Evolutionary conservation across 495 filamentous ascomycete species (phyloP), one percentile per base, ranked within the genome.

Genomic region (Alectoria sarmentosa): DNA sequence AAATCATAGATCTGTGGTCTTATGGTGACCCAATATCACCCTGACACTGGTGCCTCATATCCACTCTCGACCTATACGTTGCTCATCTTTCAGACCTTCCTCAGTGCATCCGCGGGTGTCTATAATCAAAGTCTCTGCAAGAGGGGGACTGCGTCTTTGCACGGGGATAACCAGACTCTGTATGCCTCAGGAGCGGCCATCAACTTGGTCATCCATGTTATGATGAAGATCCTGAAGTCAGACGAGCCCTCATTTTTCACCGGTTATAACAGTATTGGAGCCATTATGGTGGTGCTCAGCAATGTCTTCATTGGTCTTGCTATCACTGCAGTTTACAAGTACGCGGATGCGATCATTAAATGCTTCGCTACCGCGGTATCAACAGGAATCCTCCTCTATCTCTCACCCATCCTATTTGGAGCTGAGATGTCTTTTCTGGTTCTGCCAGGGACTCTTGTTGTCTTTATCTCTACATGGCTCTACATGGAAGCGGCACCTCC

Each of bases 231-330:
- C 4, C 26, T 71, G 38, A 71, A 70, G 54, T 23, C 65, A 1
- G 68, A 71, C 48, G 69, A 71, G 44, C 69, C 69, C 0, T 61
- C 69, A 13, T 70, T 71, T 52, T 71, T 71, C 59, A 49, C 55
- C 41, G 71, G 71, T 9, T 70, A 70, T 49, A 44, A 54, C 41
- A 72, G 64, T 63, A 49, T 65, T 14, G 67, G 62, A n/a, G 70
- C 71, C 30, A 42, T 69, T 54, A 63, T 73, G 56, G 67, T 73
- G 13, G 63, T 73, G 23, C 37, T 72, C 3, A 68, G 65, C 54
- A 73, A 72, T 41, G 70, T 73, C 30, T 72, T 72, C 54, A 69
- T 72, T 55, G 70, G 70, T 42, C 65, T 72, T 14, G 70, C 70
- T 19, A 72, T 71, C 39, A 72, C 70, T 5, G 70, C 69, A 14